Evolutionary conservation across 164 flowering plant species (phyloP).

Genomic region (Kalanchoe fedtschenkoi): DNA sequence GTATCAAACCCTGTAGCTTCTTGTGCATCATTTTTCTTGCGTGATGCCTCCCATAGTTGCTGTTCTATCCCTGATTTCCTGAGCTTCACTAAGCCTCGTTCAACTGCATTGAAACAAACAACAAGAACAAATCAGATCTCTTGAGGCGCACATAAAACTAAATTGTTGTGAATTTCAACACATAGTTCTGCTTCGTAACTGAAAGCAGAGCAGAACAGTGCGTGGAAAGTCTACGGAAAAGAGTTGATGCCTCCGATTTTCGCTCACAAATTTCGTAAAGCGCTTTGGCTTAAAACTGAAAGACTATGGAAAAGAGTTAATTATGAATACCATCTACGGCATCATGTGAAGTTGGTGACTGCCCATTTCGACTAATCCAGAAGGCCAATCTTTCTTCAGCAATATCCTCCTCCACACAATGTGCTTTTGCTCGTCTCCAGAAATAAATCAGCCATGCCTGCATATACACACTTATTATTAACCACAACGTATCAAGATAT

Average conservation of each 20-base stretch:
- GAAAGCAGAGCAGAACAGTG: too few relatives aligned
- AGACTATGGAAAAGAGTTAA: too few relatives aligned
- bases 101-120: constrained; percentile 31
- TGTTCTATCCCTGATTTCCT: constrained; percentile 83
- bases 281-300: too few relatives aligned
- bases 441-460: constrained; percentile 93
- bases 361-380: constrained; percentile 73
- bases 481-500: too few relatives aligned
- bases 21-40: constrained; percentile 46
- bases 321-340: constrained; percentile 72
- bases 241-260: too few relatives aligned
- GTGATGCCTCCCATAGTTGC: constrained; percentile 96
- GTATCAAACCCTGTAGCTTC: not conserved
- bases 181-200: too few relatives aligned
- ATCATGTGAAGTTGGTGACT: constrained; percentile 77
- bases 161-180: not conserved
- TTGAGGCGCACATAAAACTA: too few relatives aligned
- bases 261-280: too few relatives aligned
- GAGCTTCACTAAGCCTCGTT: constrained; percentile 69
- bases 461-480: too few relatives aligned
- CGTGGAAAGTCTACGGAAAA: too few relatives aligned
- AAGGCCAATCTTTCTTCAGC: constrained; percentile 79
- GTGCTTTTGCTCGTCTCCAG: constrained; percentile 86
- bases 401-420: constrained; percentile 76
- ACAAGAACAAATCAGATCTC: not conserved